These are phyloP conservation scores for Aspergillus leporis DNA, from an alignment of 495 filamentous ascomycete species.

Conservation along the genomic window DNA sequence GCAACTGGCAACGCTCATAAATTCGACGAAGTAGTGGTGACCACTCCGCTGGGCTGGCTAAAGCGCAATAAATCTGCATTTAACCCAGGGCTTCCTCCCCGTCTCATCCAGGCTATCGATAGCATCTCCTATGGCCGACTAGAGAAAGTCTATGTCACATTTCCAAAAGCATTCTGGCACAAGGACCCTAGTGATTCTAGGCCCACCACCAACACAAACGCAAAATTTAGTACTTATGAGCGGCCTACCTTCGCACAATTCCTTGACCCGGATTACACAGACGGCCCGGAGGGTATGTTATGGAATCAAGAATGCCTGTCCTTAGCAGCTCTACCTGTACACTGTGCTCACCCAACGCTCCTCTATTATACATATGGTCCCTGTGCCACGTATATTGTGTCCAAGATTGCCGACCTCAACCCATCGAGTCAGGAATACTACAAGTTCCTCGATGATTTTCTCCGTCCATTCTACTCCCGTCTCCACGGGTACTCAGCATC, in stretches of 20 bases:
- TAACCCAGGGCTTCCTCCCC: constrained; percentile 62
- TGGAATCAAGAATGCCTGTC: constrained; percentile 85
- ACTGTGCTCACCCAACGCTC: constrained; percentile 75
- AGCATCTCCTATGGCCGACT: constrained; percentile 83
- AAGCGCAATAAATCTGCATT: constrained; percentile 75
- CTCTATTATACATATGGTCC: constrained; percentile 88
- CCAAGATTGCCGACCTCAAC: constrained; percentile 30
- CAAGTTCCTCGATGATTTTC: constrained; percentile 41
- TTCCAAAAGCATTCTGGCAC: constrained; percentile 71
- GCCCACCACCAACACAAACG: constrained; percentile 8
- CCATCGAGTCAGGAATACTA: constrained; percentile 31
- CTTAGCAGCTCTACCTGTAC: constrained; percentile 62
- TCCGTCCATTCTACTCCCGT: constrained; percentile 68
- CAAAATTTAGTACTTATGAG: constrained; percentile 10
- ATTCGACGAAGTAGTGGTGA: constrained; percentile 87
- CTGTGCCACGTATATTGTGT: constrained; percentile 53
- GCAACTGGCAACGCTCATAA: constrained; percentile 48
- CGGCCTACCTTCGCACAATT: constrained; percentile 39
- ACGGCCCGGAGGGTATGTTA: constrained; percentile 65
- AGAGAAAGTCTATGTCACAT: constrained; percentile 91
- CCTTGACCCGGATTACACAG: constrained; percentile 59
- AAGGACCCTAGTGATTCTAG: constrained; percentile 6
- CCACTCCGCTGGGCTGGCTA: constrained; percentile 84
- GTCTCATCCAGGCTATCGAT: constrained; percentile 69
- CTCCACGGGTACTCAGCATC: constrained; percentile 62